Base-by-base conservation (phyloP, 2,329 filamentous ascomycete genomes). In the Fusarium nematophilum region DNA sequence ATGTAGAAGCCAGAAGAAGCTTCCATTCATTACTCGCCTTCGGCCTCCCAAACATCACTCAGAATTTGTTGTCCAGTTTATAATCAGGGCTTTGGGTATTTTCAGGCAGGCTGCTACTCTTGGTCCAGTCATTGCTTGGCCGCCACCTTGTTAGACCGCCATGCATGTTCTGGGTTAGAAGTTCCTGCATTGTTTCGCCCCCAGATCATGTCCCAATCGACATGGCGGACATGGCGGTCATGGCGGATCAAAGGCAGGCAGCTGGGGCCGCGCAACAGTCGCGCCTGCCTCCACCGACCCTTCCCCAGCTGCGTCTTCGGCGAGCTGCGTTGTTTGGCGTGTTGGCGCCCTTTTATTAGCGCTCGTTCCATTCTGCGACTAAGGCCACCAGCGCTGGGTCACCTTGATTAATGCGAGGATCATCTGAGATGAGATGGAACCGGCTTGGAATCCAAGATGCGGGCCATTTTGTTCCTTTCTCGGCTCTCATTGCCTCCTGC, bases 211-310 rank as follows among this genome's bases (percentile, higher is more conserved):
- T 58, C 31, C 47, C 40, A 34, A 46, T 13, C 17, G 15, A 21
- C 30, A 43, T 55, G 4, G 21, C 4, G 21, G 21, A n/a, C n/a
- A n/a, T n/a, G 49, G 43, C 46, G 39, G 53, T 53, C 46, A 62
- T 59, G 25, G 48, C 50, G 59, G 59, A 64, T 57, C 50, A 56
- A 45, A 52, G 44, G 46, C 42, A 58, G 61, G 38, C 64, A 66
- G 53, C 56, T 63, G 31, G 51, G 62, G 61, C 64, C 64, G 43
- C 64, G 62, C 64, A 65, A 65, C 40, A 36, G 50, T 46, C 53
- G 40, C 42, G 38, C 25, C 40, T 43, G 48, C 45, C 51, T 53
- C 51, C 51, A 58, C 50, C 48, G 43, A 47, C 26, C 34, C 17
- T 33, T 31, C 13, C 31, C 46, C 37, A 23, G 14, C 27, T 50